Percentiles rank a stretch among this genome's conserved stretches.
Evolutionary conservation across 2,329 filamentous ascomycete species (phyloP).

Genomic region (Sordariomycetes sp.): DNA sequence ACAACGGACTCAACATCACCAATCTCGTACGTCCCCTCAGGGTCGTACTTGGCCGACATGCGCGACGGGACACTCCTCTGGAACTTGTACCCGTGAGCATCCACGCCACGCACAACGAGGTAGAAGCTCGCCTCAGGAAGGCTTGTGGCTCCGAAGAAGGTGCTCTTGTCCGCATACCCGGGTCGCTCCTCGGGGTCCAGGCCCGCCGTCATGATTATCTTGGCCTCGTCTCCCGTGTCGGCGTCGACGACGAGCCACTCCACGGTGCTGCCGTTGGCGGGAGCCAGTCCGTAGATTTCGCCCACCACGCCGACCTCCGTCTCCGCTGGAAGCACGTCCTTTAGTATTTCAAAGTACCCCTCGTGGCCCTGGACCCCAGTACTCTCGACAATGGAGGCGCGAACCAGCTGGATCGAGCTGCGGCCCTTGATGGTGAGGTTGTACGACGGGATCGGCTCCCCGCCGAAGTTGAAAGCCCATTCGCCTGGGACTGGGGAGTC

Average conservation of each 20-base stretch:
- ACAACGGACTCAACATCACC: background rate
- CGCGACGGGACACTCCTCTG: background rate
- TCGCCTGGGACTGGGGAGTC: background rate
- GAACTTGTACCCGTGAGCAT: background rate
- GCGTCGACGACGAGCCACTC: slow-evolving; percentile 1
- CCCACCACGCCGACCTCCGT: slow-evolving; percentile 5
- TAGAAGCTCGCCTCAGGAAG: slow-evolving; percentile 1
- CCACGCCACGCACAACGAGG: background rate
- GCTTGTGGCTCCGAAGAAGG: background rate
- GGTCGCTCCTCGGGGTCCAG: background rate
- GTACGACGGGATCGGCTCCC: slow-evolving; percentile 2
- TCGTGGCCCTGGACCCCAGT: slow-evolving; percentile 7
- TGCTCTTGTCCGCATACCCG: background rate
- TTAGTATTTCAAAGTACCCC: slow-evolving; percentile 8
- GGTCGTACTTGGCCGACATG: background rate
- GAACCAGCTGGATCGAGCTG: slow-evolving; percentile 5
- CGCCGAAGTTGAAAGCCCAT: slow-evolving; percentile 5
- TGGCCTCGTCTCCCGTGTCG: background rate
- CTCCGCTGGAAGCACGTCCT: background rate
- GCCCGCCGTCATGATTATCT: background rate
- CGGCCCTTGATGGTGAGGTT: slow-evolving; percentile 6
- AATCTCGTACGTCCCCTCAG: background rate
- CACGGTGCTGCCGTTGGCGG: background rate
- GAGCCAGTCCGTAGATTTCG: slow-evolving; percentile 5
- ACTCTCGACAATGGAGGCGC: slow-evolving; percentile 7